Evolutionary conservation across 192 early-diverging fungal species (phyloP), one percentile per base, ranked within the genome.

Genomic region (Mortierella alpina): DNA sequence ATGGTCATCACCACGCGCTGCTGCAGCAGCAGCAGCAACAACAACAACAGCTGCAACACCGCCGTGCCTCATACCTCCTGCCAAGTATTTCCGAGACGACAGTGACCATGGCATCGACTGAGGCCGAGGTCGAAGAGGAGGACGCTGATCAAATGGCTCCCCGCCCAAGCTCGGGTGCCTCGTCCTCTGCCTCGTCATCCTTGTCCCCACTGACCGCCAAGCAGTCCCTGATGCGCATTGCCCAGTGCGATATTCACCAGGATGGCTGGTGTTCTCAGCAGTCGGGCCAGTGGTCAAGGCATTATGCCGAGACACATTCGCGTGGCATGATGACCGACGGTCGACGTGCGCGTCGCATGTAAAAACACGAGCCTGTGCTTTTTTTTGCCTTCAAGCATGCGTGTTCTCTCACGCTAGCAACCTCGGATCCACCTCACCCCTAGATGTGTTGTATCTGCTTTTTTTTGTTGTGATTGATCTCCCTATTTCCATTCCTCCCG

Each of bases 281-380:
- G 31, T 52, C 77, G 20, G 77, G 77, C 31, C 77, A 80, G 55
- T 80, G 57, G 59, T 64, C 77, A 49, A 64, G 77, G 8, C 70
- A 68, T 17, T 80, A 80, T 61, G 77, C 77, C 51, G 64, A 68
- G 55, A 63, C 77, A 40, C 63, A 65, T 44, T 62, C 70, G 42
- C 41, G 47, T 57, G 69, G 75, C 15, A 45, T 72, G 53, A 46
- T 67, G n/a, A 48, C 70, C 13, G 77, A 80, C 42, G 77, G 77
- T 58, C 77, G 77, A 6, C 69, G 77, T 42, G 46, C 59, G 18
- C 56, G 77, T 51, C 77, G 77, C 23, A 50, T 68, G 42, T 75
- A 63, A 68, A 56, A 56, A 60, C 52, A 46, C 63, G 52, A 18
- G 23, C 23, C 13, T 50, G 18, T 40, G 2, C 17, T n/a, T 17